Evolutionary conservation across 441 rosid genomes (phyloP).

Genomic region (Gossypium lobatum): DNA sequence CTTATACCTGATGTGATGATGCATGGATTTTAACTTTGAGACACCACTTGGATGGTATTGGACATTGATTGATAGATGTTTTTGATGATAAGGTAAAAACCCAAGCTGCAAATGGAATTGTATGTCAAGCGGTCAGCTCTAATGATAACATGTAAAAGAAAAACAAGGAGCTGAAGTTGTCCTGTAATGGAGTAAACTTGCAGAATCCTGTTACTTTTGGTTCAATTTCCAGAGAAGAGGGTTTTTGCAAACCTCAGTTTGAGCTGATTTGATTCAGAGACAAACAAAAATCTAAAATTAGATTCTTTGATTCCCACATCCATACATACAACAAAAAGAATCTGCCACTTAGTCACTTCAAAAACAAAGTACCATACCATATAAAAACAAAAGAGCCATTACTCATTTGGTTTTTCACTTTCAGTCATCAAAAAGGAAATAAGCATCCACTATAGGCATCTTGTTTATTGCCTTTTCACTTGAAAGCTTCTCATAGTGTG

Average conservation of each 20-base stretch:
- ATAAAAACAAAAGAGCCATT: neutral
- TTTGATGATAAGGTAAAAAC: slow-evolving; percentile 1
- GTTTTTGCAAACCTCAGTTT: neutral
- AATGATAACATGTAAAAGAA: slow-evolving; percentile 24
- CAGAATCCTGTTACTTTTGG: slow-evolving; percentile 15
- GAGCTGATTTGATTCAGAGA: slow-evolving; percentile 1
- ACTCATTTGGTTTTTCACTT: slow-evolving; percentile 25
- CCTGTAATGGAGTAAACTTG: neutral
- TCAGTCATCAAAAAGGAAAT: slow-evolving; percentile 27
- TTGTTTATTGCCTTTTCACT: neutral
- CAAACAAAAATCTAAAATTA: slow-evolving; percentile 38
- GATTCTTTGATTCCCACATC: slow-evolving; percentile 75
- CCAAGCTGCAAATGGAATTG: neutral
- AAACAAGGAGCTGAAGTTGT: slow-evolving; percentile 25
- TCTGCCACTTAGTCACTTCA: slow-evolving; percentile 51
- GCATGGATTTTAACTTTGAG: neutral
- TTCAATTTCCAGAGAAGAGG: slow-evolving; percentile 13
- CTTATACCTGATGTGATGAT: neutral
- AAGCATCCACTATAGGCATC: slow-evolving; percentile 26
- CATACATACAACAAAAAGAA: slow-evolving; percentile 73
- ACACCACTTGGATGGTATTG: neutral
- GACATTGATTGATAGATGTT: neutral
- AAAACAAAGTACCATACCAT: neutral
- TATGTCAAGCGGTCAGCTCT: slow-evolving; percentile 13
- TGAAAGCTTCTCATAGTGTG: slow-evolving; percentile 19